Conservation (phyloP, 495 filamentous ascomycete species). For the Apodospora peruviana region DNA sequence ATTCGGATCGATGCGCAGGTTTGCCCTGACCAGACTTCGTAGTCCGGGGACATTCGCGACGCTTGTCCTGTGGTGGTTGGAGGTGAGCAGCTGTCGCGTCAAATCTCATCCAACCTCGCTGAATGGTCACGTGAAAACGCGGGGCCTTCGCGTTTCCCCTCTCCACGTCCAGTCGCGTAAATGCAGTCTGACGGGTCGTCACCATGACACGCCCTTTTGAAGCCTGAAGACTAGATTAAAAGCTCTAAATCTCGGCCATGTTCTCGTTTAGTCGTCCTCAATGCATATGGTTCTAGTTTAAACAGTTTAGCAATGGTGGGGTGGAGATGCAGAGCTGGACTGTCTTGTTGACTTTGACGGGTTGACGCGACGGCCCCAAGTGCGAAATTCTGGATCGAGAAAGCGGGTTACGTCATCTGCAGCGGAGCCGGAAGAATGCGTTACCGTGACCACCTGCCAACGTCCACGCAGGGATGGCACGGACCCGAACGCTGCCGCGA, state of each 20-base stretch:
- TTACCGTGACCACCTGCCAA: conserved; percentile 8
- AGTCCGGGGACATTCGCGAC: too few relatives aligned
- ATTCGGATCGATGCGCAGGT: too few relatives aligned
- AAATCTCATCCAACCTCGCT: too few relatives aligned
- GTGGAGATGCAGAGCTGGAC: conserved; percentile 1
- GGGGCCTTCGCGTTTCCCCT: conserved; percentile 4
- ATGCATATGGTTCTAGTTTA: background rate
- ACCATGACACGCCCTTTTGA: background rate
- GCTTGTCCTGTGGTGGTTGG: too few relatives aligned
- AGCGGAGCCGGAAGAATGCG: conserved; percentile 4
- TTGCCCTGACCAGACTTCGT: too few relatives aligned
- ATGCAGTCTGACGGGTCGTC: background rate
- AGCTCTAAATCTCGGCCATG: background rate
- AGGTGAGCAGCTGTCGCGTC: too few relatives aligned
- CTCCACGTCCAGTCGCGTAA: conserved; percentile 3
- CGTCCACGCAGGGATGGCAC: background rate
- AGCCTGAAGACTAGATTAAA: background rate
- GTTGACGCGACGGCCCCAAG: conserved; percentile 14
- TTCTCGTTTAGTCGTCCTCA: background rate
- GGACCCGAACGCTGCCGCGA: too few relatives aligned
- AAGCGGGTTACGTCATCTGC: conserved; percentile 13
- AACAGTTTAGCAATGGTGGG: background rate
- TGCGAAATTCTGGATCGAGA: background rate
- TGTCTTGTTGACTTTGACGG: background rate
- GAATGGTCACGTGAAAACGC: conserved; percentile 14